Conservation (phyloP, 179 eudicot species). For the Gypsophila paniculata region DNA sequence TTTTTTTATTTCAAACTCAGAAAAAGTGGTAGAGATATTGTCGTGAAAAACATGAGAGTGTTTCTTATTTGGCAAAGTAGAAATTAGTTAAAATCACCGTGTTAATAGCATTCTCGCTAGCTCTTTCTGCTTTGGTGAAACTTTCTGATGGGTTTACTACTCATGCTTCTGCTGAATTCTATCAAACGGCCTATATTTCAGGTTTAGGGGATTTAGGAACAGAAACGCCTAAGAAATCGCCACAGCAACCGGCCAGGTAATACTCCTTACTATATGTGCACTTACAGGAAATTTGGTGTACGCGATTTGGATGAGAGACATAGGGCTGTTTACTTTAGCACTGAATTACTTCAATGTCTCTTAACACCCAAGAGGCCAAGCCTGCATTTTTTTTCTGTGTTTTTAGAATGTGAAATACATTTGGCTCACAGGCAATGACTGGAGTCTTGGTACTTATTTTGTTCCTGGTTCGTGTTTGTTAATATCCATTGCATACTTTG, state of each 20-base stretch:
- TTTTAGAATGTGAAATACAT: background rate
- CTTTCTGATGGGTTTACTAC: background rate
- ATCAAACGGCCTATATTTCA: conserved; percentile 26
- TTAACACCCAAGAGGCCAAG: background rate
- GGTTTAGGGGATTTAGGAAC: conserved; percentile 74
- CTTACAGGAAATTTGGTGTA: background rate
- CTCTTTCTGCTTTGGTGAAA: background rate
- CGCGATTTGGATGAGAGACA: background rate
- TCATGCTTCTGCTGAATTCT: conserved; percentile 1
- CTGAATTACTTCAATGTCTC: conserved; percentile 11
- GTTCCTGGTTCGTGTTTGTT: conserved; percentile 9
- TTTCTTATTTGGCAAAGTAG: conserved; percentile 1
- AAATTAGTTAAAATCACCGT: background rate
- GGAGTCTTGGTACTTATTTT: conserved; percentile 4
- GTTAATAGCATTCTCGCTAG: background rate
- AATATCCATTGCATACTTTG: background rate
- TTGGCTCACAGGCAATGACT: background rate
- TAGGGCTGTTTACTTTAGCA: background rate
- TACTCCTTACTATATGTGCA: background rate
- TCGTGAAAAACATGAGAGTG: background rate
- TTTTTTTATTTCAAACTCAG: background rate
- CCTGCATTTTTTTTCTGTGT: background rate
- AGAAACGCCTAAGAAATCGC: conserved; percentile 82
- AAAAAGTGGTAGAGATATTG: background rate
- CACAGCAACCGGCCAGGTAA: conserved; percentile 60